These are phyloP conservation scores for Diutina sp. DNA, from an alignment of 1,139 yeast genomes.

Conservation along the genomic window DNA sequence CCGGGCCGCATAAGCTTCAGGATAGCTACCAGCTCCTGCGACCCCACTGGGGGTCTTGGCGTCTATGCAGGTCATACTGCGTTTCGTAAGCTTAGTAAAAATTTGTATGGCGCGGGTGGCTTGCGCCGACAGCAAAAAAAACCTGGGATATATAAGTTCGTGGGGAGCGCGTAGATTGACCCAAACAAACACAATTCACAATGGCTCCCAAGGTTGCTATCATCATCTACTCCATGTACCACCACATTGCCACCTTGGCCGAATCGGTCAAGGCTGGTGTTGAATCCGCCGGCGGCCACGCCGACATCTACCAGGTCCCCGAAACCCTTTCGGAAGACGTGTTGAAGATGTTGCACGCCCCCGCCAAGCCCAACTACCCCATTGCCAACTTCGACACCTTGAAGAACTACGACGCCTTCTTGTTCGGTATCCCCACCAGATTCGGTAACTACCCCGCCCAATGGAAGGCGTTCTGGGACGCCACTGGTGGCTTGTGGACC, in stretches of 20 bases:
- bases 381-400: constrained; percentile 6
- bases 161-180: neutral
- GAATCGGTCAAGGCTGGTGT: constrained; percentile 7
- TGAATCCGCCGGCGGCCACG: constrained; percentile 7
- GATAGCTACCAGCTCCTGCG: no score
- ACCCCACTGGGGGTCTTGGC: no score
- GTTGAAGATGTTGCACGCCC: constrained; percentile 6
- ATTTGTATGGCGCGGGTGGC: neutral
- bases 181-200: neutral
- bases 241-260: constrained; percentile 8
- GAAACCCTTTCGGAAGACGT: constrained; percentile 7
- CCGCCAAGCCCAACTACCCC: constrained; percentile 5
- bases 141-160: neutral
- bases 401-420: constrained; percentile 7
- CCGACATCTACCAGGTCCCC: constrained; percentile 7
- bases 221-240: constrained; percentile 8
- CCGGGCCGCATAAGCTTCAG: no score
- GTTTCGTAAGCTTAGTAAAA: neutral
- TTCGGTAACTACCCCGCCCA: constrained; percentile 8
- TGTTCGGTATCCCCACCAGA: constrained; percentile 8
- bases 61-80: neutral
- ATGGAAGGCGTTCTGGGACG: constrained; percentile 8
- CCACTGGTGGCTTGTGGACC: constrained; percentile 8
- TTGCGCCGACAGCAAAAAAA: neutral
- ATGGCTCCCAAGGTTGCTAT: constrained; percentile 9